Base-by-base conservation (phyloP, 257 asterid genomes). In the Mitragyna speciosa region DNA sequence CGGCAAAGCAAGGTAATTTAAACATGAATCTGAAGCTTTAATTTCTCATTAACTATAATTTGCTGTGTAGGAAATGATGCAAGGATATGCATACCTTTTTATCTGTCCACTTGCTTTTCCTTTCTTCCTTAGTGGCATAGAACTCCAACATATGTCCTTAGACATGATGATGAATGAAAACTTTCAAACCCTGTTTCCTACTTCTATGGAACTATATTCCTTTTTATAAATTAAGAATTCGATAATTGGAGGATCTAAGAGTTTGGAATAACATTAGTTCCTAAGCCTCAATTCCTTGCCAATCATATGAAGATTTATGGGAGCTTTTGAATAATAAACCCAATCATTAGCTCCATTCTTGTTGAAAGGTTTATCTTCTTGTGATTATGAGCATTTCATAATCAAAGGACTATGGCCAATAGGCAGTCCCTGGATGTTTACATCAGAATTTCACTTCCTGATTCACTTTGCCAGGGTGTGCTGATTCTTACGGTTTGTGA, bases 401-500 rank as follows among this genome's bases (percentile, higher is more conserved):
- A 54, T 72, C 59, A 56, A 51, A 51, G 30, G 64, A 48, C 26
- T 36, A 33, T 19, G 28, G 17, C n/a, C 69, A 33, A 16, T 31
- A 33, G 16, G 71, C 41, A 33, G 41, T 43, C 30, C 22, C 47
- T 63, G 12, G 31, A 9, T 30, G 39, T 52, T 72, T 72, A 10
- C 58, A n/a, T 76, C 68, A 22, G 7, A 26, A 9, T 49, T 51
- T 54, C 63, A 17, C 28, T 56, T 47, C 33, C 28, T 64, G 22
- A 28, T 19, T 77, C 15, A 16, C 36, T 70, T 59, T 72, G 65
- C 59, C 65, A 78, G 47, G 59, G 75, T 76, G 26, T 47, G 31
- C 49, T 69, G 28, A 74, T 78, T 82, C 61, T 47, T 28, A 24
- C 19, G 41, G 73, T 76, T 66, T 39, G 41, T 47, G 28, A 36